Evolutionary conservation across 2,329 filamentous ascomycete species (phyloP).

Genomic region (Aspergillus unguis): DNA sequence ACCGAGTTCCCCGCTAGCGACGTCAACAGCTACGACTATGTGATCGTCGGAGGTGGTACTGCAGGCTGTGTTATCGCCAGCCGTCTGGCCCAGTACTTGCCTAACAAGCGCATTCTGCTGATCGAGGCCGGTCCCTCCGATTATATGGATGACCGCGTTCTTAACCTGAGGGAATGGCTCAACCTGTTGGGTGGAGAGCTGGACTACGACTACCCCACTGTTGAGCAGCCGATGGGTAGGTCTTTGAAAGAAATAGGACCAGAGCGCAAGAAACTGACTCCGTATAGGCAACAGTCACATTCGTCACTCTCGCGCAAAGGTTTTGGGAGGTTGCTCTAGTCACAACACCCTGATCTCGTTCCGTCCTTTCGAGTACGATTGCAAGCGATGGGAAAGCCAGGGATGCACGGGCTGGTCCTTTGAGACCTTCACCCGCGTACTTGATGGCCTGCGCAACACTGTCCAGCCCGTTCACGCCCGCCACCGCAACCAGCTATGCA

Average conservation of each 20-base stretch:
- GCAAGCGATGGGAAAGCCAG: slow-evolving; percentile 75
- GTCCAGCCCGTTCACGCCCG: slow-evolving; percentile 81
- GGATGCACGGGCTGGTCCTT: slow-evolving; percentile 86
- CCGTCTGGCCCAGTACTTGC: slow-evolving; percentile 76
- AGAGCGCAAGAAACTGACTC: not conserved
- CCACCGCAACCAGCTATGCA: slow-evolving; percentile 85
- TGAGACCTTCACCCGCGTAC: slow-evolving; percentile 73
- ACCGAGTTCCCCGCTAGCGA: slow-evolving; percentile 63
- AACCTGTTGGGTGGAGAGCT: slow-evolving; percentile 79
- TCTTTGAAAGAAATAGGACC: slow-evolving; percentile 8
- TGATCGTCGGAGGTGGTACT: slow-evolving; percentile 81
- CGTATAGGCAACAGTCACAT: slow-evolving; percentile 77
- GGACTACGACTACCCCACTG: slow-evolving; percentile 87
- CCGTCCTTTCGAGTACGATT: slow-evolving; percentile 84
- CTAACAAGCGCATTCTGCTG: slow-evolving; percentile 73
- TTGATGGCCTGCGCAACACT: slow-evolving; percentile 85
- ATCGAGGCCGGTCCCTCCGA: slow-evolving; percentile 89
- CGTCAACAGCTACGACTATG: slow-evolving; percentile 72
- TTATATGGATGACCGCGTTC: slow-evolving; percentile 80
- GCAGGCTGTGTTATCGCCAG: slow-evolving; percentile 82
- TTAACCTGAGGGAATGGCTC: slow-evolving; percentile 85
- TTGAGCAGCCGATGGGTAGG: slow-evolving; percentile 75
- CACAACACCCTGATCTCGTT: slow-evolving; percentile 95
- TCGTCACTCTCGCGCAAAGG: slow-evolving; percentile 86
- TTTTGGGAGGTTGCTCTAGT: slow-evolving; percentile 86